Base-by-base conservation (phyloP, 2,329 filamentous ascomycete genomes). In the Madurella fahalii region DNA sequence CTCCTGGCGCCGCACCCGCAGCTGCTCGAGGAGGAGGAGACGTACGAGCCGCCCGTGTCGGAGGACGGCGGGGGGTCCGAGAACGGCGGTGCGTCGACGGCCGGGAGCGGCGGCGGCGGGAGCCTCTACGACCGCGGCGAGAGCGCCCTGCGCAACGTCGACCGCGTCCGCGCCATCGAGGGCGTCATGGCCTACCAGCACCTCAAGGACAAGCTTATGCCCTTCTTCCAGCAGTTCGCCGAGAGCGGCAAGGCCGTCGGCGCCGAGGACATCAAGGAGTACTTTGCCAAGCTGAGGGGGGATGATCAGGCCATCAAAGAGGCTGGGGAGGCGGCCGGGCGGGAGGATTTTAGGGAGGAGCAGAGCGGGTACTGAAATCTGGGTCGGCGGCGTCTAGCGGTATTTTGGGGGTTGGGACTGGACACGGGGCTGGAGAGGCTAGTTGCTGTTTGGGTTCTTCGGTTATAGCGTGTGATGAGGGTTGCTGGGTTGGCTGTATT, bases 141-240 rank as follows among this genome's bases (percentile, higher is more conserved):
- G 73, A 93, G 90, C 46, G 93, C 92, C 0, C 80, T 99, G 30
- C 90, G 86, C 68, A 95, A 90, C 64, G 86, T 99, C 53, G 94
- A 99, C 68, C 88, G 94, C 2, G 93, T 97, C 8, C 81, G 86
- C 13, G 94, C 94, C 4, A 96, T 99, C 53, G 89, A 99, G 70
- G 94, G 94, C 15, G 93, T 95, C 44, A 96, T 97, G 91, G 93
- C 92, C 0, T 99, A 97, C 72, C 96, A 97, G 65, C 88, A 95
- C 65, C 80, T 99, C 57, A 94, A 95, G 67, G 92, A 97, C 67
- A 92, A 93, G 68, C 84, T 99, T n/a, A 96, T 93, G 76, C 86
- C 86, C 0, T 97, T 99, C 69, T 83, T 99, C 65, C 85, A 92
- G 72, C 88, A 95, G 42, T 99, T 96, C 69, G 94, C 94, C 0